Evolutionary conservation across 1,284 basidiomycete genomes (phyloP), one percentile per base, ranked within the genome.

Genomic region (Coniferiporia sulphurascens): DNA sequence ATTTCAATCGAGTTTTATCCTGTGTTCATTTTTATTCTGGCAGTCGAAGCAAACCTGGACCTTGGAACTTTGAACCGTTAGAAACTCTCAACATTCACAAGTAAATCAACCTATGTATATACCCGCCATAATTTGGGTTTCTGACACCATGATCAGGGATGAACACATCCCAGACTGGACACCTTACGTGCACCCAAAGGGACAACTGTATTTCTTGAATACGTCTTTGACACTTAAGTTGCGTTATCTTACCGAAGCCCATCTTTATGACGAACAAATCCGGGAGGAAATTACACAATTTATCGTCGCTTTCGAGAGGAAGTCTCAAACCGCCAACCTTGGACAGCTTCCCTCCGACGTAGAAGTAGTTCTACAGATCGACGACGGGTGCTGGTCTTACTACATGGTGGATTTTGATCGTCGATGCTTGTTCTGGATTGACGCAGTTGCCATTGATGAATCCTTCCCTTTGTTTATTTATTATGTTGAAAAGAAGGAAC

Each of bases 371-470:
- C 36, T 60, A 17, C 35, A 52, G 19, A 19, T 60, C 46, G 43
- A 60, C 19, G 41, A 45, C 21, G 43, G 45, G 7, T 32, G 21
- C 36, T 74, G 73, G 21, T 60, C 65, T 1, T 81, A 81, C 59
- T 80, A 80, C 58, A 71, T 76, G 41, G 74, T 71, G 4, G 71
- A 78, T 58, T 75, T 78, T 55, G 56, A 59, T 10, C 64, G 59
- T 3, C 70, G 73, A 19, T 65, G 68, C 7, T 65, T 80, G 9
- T 78, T 79, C 52, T 81, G 74, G 69, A 79, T 56, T 80, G 63
- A 66, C 81, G 41, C 71, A 80, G 83, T 64, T 48, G 77, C 69
- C 3, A 0, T 9, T 45, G 32, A 21, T 32, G 54, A 27, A 27
- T 27, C 34, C 32, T 32, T 48, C 38, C 27, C 38, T 8, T 45